Conservation (phyloP, 106 monocot genomes). For the Dendrobium chrysotoxum region DNA sequence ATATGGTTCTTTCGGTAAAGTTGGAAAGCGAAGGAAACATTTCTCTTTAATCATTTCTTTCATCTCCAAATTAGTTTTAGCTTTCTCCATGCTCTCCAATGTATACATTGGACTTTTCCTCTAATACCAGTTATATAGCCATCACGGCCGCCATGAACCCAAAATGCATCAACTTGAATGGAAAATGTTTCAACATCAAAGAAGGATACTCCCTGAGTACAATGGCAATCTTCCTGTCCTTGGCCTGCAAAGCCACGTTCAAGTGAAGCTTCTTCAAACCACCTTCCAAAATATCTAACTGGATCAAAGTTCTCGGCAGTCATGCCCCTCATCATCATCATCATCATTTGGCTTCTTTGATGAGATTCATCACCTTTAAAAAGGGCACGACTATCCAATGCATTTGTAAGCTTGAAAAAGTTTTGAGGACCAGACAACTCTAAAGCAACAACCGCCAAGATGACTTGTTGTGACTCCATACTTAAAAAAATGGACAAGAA, state of each 20-base stretch:
- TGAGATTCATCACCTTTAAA: constrained; percentile 28
- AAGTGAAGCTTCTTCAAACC: constrained; percentile 97
- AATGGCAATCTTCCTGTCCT: constrained; percentile 95
- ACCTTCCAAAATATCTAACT: constrained; percentile 80
- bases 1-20: constrained; percentile 85
- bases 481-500: too few species aligned
- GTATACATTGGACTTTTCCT: constrained; percentile 83
- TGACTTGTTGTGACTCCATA: too few species aligned
- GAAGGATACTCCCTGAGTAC: constrained; percentile 87
- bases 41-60: constrained; percentile 76
- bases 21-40: constrained; percentile 92
- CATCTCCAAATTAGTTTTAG: constrained; percentile 61
- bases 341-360: constrained; percentile 12
- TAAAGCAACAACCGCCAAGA: constrained; percentile 32
- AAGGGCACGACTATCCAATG: constrained; percentile 17
- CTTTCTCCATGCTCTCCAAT: constrained; percentile 42
- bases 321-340: constrained; percentile 80
- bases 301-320: constrained; percentile 85
- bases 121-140: constrained; percentile 93
- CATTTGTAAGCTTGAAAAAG: constrained; percentile 45
- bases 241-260: constrained; percentile 92
- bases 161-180: constrained; percentile 89
- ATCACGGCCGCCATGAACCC: constrained; percentile 81
- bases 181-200: constrained; percentile 49
- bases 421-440: constrained; percentile 20